Evolutionary conservation across 306 rosid genomes (phyloP).

Genomic region (Fagus crenata): DNA sequence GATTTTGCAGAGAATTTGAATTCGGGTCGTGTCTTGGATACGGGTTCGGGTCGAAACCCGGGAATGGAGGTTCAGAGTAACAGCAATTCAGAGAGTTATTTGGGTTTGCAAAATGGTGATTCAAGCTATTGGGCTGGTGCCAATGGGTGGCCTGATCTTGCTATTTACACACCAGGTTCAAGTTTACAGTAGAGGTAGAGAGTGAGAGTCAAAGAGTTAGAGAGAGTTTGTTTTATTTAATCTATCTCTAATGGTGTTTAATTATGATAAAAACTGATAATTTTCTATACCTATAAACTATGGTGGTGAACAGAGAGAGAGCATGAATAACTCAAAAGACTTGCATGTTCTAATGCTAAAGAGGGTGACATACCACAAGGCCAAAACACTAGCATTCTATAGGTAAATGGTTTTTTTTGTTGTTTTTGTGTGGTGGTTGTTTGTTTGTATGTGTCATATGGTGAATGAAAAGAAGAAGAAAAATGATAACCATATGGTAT

Average conservation of each 20-base stretch:
- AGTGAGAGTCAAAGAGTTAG: background rate
- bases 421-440: constrained; percentile 32
- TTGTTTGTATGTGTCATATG: constrained; percentile 26
- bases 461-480: constrained; percentile 5
- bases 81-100: constrained; percentile 45
- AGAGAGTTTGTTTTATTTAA: constrained; percentile 17
- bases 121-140: constrained; percentile 67
- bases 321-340: constrained; percentile 27
- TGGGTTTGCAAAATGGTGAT: constrained; percentile 61
- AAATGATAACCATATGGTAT: background rate
- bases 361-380: constrained; percentile 36
- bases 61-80: constrained; percentile 46
- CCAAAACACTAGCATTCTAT: constrained; percentile 32
- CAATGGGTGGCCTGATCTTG: constrained; percentile 82
- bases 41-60: constrained; percentile 46
- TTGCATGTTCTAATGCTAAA: constrained; percentile 37
- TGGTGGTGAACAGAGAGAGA: constrained; percentile 33
- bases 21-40: constrained; percentile 33
- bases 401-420: constrained; percentile 25
- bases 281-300: constrained; percentile 28
- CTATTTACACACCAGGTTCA: constrained; percentile 88
- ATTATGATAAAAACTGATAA: constrained; percentile 18
- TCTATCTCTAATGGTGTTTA: constrained; percentile 19
- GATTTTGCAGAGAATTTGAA: constrained; percentile 46
- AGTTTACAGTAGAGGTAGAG: constrained; percentile 54